Percentiles rank a stretch among this genome's conserved stretches.
phyloP scores from a whole-genome alignment of 2,329 filamentous ascomycete genomes.

The Nothophoma quercina region DNA sequence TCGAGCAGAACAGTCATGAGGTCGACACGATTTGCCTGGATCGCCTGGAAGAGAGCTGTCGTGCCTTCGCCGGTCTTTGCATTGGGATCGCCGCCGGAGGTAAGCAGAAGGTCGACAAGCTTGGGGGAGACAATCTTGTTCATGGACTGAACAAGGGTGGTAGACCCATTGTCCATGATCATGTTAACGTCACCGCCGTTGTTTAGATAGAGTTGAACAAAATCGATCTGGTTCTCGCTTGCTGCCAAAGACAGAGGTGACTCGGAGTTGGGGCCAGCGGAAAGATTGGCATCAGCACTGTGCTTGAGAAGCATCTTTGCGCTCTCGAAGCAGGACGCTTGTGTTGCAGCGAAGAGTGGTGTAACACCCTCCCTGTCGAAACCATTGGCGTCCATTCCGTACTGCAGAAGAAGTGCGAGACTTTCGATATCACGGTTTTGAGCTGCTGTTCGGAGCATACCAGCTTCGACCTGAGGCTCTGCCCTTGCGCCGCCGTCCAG shows the following conservation, averaged over 20 bases:
- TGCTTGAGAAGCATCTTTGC: constrained; percentile 52
- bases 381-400: constrained; percentile 42
- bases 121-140: constrained; percentile 63
- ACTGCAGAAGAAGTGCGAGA: constrained; percentile 36
- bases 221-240: constrained; percentile 61
- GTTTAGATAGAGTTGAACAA: constrained; percentile 67
- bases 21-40: constrained; percentile 64
- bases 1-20: constrained; percentile 63
- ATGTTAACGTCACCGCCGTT: constrained; percentile 67
- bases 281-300: constrained; percentile 33
- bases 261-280: constrained; percentile 57
- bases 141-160: constrained; percentile 67
- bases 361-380: constrained; percentile 41
- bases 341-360: constrained; percentile 39
- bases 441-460: constrained; percentile 40
- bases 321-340: constrained; percentile 49
- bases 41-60: constrained; percentile 69
- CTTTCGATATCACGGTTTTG: constrained; percentile 43
- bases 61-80: constrained; percentile 68
- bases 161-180: constrained; percentile 64
- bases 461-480: constrained; percentile 40
- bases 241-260: constrained; percentile 63
- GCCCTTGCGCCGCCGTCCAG: constrained; percentile 43
- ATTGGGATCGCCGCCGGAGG: constrained; percentile 67
- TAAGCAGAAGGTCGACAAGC: constrained; percentile 66